phyloP scores from a whole-genome alignment of 352 stramenopile species.

The Thraustochytrium sp. region DNA sequence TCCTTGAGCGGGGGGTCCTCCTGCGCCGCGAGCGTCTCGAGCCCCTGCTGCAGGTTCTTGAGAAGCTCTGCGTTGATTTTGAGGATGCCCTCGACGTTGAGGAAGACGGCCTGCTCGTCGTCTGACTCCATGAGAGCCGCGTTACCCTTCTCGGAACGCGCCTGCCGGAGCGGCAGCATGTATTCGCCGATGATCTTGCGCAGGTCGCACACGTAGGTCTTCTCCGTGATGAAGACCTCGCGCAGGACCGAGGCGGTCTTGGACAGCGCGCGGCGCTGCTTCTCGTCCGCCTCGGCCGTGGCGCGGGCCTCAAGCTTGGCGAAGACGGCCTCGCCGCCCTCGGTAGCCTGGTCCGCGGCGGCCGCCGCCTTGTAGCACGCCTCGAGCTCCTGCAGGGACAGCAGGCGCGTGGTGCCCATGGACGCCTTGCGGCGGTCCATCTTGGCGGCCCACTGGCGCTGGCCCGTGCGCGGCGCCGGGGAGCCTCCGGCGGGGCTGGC shows the following conservation, averaged over 20 bases:
- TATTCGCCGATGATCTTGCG: constrained; percentile 44
- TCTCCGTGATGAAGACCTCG: constrained; percentile 46
- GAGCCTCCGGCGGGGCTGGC: background rate
- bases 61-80: constrained; percentile 48
- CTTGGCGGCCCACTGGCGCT: constrained; percentile 40
- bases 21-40: background rate
- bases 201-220: constrained; percentile 44
- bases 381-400: constrained; percentile 39
- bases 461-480: background rate
- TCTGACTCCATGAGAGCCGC: background rate
- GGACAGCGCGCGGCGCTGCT: background rate
- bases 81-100: constrained; percentile 43
- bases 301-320: background rate
- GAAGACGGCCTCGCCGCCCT: background rate
- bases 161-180: constrained; percentile 30
- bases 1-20: background rate
- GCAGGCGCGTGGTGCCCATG: constrained; percentile 14
- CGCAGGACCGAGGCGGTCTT: constrained; percentile 26
- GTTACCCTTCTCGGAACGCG: background rate
- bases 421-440: constrained; percentile 37
- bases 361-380: constrained; percentile 31
- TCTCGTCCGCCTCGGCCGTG: background rate
- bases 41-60: background rate
- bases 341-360: background rate
- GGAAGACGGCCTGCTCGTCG: constrained; percentile 44